Percentiles rank a stretch among this genome's conserved stretches.
Conservation (phyloP, 331 rosid genomes). For the Rhamnella rubrinervis region DNA sequence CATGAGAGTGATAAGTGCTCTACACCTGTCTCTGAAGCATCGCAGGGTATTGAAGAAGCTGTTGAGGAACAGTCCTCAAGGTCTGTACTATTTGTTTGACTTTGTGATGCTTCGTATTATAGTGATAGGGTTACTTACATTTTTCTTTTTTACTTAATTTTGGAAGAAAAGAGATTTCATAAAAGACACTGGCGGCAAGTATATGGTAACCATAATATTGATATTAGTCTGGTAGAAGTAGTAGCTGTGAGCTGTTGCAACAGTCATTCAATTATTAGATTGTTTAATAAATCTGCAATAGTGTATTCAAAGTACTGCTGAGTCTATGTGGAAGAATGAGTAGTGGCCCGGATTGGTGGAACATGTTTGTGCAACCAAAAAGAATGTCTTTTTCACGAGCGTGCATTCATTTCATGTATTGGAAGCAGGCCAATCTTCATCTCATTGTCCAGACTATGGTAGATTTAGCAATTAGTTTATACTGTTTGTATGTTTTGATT, state of each 20-base stretch:
- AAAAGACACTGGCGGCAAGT: neutral
- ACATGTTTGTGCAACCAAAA: neutral
- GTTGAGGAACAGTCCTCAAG: conserved; percentile 66
- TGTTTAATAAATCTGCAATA: neutral
- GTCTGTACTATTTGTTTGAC: conserved; percentile 40
- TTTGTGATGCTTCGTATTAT: conserved; percentile 14
- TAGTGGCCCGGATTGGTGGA: neutral
- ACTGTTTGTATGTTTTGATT: neutral
- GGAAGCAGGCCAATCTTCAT: neutral
- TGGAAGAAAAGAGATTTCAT: neutral
- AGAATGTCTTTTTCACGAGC: neutral
- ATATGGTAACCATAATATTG: neutral
- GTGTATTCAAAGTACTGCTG: neutral
- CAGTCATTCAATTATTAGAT: neutral
- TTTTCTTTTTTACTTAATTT: neutral
- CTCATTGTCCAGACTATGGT: too few species aligned
- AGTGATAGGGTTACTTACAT: too few species aligned
- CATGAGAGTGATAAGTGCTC: conserved; percentile 70
- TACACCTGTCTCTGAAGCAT: conserved; percentile 65
- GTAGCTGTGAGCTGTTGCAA: neutral
- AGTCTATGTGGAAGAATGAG: conserved; percentile 1
- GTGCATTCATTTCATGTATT: neutral
- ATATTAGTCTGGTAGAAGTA: neutral
- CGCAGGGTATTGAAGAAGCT: conserved; percentile 67
- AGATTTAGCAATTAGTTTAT: neutral